A percentile compares a stretch with the other conserved stretches of the same genome.
Conservation (phyloP, 805 yeast genomes). For the Naumovozyma dairenensis region DNA sequence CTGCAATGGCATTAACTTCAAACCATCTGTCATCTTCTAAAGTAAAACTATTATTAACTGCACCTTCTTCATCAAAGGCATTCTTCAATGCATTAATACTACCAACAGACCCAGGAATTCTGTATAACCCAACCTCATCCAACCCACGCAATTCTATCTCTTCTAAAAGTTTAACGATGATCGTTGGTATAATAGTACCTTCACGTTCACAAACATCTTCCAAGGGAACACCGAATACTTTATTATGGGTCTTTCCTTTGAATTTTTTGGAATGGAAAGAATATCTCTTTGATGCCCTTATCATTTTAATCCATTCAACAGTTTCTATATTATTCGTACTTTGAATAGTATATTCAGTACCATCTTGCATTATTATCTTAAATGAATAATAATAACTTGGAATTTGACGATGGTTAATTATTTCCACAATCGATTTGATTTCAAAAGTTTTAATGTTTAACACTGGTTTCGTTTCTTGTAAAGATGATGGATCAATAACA, state of each 20-base stretch:
- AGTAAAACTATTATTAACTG: slow-evolving; percentile 34
- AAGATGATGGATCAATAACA: slow-evolving; percentile 34
- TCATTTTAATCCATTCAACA: slow-evolving; percentile 58
- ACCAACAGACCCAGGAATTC: slow-evolving; percentile 58
- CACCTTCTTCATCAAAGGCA: slow-evolving; percentile 42
- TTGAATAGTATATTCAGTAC: slow-evolving; percentile 57
- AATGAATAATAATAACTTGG: slow-evolving; percentile 24
- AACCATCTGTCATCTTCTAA: slow-evolving; percentile 51
- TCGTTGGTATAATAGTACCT: slow-evolving; percentile 47
- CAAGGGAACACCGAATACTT: slow-evolving; percentile 82
- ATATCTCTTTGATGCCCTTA: slow-evolving; percentile 33
- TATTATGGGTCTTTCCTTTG: slow-evolving; percentile 33
- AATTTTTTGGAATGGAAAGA: slow-evolving; percentile 34
- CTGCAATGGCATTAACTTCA: slow-evolving; percentile 80
- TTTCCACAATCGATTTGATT: slow-evolving; percentile 29
- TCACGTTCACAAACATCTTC: slow-evolving; percentile 68
- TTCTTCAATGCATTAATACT: slow-evolving; percentile 44
- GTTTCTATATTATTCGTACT: slow-evolving; percentile 51
- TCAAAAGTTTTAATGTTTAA: slow-evolving; percentile 37
- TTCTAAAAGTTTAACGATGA: slow-evolving; percentile 54
- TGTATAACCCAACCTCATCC: slow-evolving; percentile 83
- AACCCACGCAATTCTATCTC: slow-evolving; percentile 82
- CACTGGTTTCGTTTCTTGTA: slow-evolving; percentile 40
- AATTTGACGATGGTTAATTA: slow-evolving; percentile 28
- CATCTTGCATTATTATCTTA: slow-evolving; percentile 36